A percentile compares a stretch with the other conserved stretches of the same genome.
Evolutionary conservation across 352 stramenopile species (phyloP).

Genomic region (Blastocystis sp.): DNA sequence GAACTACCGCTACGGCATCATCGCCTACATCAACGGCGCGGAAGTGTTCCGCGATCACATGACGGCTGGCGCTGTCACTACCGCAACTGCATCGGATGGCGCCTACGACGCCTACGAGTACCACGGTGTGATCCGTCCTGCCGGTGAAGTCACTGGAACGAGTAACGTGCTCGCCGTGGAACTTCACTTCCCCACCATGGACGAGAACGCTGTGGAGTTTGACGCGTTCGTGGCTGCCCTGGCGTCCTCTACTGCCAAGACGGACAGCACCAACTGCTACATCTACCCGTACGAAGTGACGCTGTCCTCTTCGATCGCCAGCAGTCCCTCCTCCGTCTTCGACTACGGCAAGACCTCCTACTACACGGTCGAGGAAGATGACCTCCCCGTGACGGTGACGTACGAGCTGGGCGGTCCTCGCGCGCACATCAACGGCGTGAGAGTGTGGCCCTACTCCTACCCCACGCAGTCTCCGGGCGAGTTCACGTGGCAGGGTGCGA

Average conservation of each 20-base stretch:
- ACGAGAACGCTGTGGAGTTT: background rate
- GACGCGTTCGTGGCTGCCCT: background rate
- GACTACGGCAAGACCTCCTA: constrained; percentile 26
- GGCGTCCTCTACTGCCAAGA: background rate
- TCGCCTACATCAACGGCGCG: constrained; percentile 45
- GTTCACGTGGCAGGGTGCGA: background rate
- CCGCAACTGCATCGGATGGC: background rate
- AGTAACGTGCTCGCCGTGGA: constrained; percentile 23
- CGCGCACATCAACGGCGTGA: background rate
- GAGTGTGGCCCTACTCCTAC: constrained; percentile 9
- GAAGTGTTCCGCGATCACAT: constrained; percentile 47
- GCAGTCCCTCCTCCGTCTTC: background rate
- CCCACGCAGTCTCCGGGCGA: background rate
- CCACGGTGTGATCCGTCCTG: constrained; percentile 3
- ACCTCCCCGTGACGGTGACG: constrained; percentile 2
- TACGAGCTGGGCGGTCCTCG: background rate
- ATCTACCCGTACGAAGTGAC: background rate
- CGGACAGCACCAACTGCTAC: background rate
- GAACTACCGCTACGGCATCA: background rate
- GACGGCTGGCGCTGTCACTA: background rate
- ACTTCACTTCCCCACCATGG: background rate
- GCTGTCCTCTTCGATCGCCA: background rate
- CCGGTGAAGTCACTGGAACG: background rate
- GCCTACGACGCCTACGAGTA: background rate
- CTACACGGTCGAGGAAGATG: background rate